Conservation (phyloP, 1,284 basidiomycete species). For the Sutorius eximius region DNA sequence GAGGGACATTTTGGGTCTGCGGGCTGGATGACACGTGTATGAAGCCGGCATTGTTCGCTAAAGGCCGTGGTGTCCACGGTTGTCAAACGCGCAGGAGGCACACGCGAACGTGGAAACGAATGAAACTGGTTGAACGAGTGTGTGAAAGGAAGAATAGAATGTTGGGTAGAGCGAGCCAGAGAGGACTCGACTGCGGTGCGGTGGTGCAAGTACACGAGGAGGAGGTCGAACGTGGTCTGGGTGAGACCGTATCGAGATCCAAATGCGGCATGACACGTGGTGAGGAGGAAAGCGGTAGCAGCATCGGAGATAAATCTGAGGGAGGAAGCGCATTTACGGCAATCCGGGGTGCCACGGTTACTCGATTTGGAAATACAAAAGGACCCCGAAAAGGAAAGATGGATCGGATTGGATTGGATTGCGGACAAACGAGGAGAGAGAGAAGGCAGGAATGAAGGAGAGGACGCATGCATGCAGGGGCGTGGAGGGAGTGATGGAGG, state of each 20-base stretch:
- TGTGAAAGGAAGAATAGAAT: conserved; percentile 4
- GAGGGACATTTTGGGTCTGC: conserved; percentile 4
- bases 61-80: conserved; percentile 28
- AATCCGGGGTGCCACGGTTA: conserved; percentile 35
- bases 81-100: conserved; percentile 7
- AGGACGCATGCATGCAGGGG: conserved; percentile 20
- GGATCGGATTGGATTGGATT: conserved; percentile 28
- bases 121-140: conserved; percentile 3
- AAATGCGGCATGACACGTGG: conserved; percentile 30
- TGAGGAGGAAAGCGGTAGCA: background rate
- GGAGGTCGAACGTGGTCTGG: conserved; percentile 3
- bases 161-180: background rate
- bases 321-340: conserved; percentile 24
- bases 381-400: conserved; percentile 12
- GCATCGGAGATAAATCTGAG: conserved; percentile 35
- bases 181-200: conserved; percentile 26
- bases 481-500: conserved; percentile 23
- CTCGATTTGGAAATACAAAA: conserved; percentile 24
- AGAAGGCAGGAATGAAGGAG: background rate
- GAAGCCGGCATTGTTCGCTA: background rate
- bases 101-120: conserved; percentile 12
- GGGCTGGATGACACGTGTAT: conserved; percentile 27
- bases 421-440: background rate
- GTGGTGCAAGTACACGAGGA: conserved; percentile 19
- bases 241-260: conserved; percentile 23